Conservation (phyloP, 139 green algal genomes). For the Desmodesmus armatus region DNA sequence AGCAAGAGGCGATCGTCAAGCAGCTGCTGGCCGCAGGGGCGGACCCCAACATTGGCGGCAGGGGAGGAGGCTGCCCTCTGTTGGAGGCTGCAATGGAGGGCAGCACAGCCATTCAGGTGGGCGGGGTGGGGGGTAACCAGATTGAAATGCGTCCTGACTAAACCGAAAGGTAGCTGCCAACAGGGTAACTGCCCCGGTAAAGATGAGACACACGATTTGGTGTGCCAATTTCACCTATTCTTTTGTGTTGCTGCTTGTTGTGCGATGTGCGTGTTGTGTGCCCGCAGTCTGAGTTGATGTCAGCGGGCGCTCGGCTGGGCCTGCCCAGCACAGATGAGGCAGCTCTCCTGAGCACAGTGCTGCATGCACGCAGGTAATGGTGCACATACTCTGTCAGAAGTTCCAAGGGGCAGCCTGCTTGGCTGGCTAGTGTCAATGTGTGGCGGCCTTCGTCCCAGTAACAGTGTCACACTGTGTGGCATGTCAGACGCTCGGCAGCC, state of each 20-base stretch:
- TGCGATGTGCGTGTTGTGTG: not conserved
- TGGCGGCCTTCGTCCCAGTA: no score
- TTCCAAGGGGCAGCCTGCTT: no score
- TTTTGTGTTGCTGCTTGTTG: not conserved
- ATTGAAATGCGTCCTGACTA: not conserved
- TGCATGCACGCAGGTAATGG: slow-evolving; percentile 24
- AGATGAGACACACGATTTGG: not conserved
- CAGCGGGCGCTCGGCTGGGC: slow-evolving; percentile 18
- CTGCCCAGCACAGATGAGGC: slow-evolving; percentile 29
- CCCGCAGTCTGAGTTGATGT: not conserved
- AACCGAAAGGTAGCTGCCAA: not conserved
- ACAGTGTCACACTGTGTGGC: no score
- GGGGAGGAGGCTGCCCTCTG: slow-evolving; percentile 53
- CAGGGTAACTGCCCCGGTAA: not conserved
- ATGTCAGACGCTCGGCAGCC: no score
- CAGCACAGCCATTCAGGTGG: slow-evolving; percentile 46
- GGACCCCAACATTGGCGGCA: slow-evolving; percentile 45
- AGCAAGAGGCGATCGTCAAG: slow-evolving; percentile 1
- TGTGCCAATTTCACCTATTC: not conserved
- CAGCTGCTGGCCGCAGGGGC: slow-evolving; percentile 46
- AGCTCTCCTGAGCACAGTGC: slow-evolving; percentile 33
- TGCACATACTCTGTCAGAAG: no score
- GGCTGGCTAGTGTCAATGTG: no score
- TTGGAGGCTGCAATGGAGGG: slow-evolving; percentile 57
- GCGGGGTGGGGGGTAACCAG: not conserved